Conservation (phyloP, 306 rosid species). For the Quillaja saponaria region DNA sequence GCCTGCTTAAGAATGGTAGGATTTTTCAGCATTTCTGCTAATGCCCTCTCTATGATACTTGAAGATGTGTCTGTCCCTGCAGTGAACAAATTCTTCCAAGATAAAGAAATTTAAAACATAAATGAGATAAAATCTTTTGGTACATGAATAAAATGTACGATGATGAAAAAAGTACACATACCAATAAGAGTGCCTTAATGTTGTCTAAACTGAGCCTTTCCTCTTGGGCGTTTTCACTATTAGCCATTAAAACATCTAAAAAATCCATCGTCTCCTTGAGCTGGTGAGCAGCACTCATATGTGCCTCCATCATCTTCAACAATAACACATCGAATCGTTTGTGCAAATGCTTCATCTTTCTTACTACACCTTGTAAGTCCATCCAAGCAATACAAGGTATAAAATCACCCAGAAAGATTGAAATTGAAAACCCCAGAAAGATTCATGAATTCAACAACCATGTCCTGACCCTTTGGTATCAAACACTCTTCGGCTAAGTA, state of each 20-base stretch:
- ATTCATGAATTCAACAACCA: constrained; percentile 46
- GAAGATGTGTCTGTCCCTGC: background rate
- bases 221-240: background rate
- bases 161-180: no score
- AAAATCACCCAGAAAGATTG: constrained; percentile 47
- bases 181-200: background rate
- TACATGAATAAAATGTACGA: no score
- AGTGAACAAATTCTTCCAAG: background rate
- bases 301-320: constrained; percentile 30
- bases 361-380: constrained; percentile 38
- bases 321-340: constrained; percentile 37
- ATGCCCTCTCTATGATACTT: background rate
- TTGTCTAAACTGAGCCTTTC: background rate
- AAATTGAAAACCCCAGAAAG: constrained; percentile 31
- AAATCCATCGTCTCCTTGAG: constrained; percentile 28
- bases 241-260: constrained; percentile 28
- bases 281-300: constrained; percentile 12
- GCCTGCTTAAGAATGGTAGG: constrained; percentile 2
- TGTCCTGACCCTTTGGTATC: constrained; percentile 32
- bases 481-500: constrained; percentile 21
- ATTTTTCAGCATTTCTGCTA: background rate
- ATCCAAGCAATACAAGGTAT: constrained; percentile 37
- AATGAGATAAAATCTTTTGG: no score
- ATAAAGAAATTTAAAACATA: background rate
- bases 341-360: constrained; percentile 35